Evolutionary conservation across 1,284 basidiomycete species (phyloP).

Genomic region (Volvariella surrecta): DNA sequence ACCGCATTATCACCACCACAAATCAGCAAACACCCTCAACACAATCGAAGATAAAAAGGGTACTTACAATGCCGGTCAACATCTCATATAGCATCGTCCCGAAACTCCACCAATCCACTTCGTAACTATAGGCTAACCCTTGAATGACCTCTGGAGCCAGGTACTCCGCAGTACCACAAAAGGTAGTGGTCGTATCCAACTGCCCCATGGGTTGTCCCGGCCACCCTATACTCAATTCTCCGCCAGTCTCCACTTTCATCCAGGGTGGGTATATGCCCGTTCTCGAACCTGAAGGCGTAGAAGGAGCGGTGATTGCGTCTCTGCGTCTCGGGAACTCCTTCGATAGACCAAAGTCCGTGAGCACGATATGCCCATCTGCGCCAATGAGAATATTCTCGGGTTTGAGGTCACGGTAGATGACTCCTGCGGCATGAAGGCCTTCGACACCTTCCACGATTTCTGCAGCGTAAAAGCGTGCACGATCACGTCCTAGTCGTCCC

Average conservation of each 20-base stretch:
- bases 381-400: conserved; percentile 95
- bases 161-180: conserved; percentile 91
- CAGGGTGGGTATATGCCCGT: conserved; percentile 47
- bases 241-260: conserved; percentile 51
- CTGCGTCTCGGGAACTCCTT: conserved; percentile 70
- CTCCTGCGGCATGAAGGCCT: conserved; percentile 80
- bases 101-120: conserved; percentile 97
- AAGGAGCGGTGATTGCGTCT: conserved; percentile 36
- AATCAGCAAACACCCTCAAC: conserved; percentile 7
- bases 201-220: conserved; percentile 38
- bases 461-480: conserved; percentile 91
- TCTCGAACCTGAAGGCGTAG: conserved; percentile 45
- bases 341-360: conserved; percentile 92
- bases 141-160: conserved; percentile 93
- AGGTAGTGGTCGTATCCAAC: conserved; percentile 69
- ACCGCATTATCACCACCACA: conserved; percentile 13
- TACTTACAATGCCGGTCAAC: conserved; percentile 81
- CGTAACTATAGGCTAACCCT: conserved; percentile 85
- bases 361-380: conserved; percentile 87
- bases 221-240: conserved; percentile 45
- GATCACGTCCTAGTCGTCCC: conserved; percentile 86
- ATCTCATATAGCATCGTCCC: conserved; percentile 97
- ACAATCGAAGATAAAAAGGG: conserved; percentile 5
- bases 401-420: conserved; percentile 86
- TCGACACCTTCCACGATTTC: conserved; percentile 95